A percentile compares a stretch with the other conserved stretches of the same genome.
Conservation (phyloP, 257 asterid genomes). For the Solanum peruvianum region DNA sequence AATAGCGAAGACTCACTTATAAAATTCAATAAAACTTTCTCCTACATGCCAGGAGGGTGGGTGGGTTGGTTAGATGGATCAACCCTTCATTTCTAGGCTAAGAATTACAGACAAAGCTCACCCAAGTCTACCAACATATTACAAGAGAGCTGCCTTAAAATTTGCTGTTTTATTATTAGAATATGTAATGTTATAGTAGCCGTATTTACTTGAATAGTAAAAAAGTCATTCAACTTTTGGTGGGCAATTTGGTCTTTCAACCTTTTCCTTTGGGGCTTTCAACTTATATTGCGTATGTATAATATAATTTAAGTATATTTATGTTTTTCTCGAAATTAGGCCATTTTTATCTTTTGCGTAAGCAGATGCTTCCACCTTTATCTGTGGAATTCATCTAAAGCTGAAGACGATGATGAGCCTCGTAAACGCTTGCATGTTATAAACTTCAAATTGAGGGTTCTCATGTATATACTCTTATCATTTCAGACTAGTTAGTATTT, state of each 20-base stretch:
- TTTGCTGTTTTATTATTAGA: neutral
- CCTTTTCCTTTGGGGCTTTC: neutral
- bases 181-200: neutral
- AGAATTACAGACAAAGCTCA: neutral
- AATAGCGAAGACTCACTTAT: neutral
- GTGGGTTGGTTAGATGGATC: neutral
- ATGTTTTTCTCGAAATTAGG: neutral
- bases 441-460: neutral
- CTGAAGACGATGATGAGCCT: neutral
- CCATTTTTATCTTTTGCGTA: neutral
- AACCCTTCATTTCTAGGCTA: neutral
- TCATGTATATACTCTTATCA: neutral
- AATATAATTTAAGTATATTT: neutral
- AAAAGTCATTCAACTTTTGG: neutral
- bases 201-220: neutral
- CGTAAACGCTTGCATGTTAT: neutral
- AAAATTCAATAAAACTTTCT: neutral
- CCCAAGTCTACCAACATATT: neutral
- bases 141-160: neutral
- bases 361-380: neutral
- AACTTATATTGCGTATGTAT: neutral
- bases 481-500: neutral
- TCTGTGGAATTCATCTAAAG: neutral
- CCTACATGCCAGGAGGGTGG: neutral
- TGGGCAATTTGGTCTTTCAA: neutral